These are phyloP conservation scores for Cladosporium sp. DNA, from an alignment of 2,329 filamentous ascomycete species.

Conservation along the genomic window DNA sequence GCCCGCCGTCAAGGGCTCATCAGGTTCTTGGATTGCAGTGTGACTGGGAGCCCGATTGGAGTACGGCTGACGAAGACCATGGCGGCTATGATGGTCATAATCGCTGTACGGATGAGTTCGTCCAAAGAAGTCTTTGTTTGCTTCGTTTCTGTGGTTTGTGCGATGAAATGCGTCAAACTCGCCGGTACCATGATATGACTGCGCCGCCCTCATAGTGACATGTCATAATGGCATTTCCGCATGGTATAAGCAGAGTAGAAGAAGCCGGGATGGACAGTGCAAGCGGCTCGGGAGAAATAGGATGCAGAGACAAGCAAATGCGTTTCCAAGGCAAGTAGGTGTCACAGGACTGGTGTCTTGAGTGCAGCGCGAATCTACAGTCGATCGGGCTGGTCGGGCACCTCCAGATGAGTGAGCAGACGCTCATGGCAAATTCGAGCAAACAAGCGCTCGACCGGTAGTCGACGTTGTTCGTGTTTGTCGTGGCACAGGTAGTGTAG, in stretches of 20 bases:
- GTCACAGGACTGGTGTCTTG: not conserved
- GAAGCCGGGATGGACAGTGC: not conserved
- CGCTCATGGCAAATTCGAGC: not conserved
- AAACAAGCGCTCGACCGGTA: slow-evolving; percentile 2
- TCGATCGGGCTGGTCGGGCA: not conserved
- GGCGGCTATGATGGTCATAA: slow-evolving; percentile 17
- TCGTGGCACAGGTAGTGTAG: not conserved
- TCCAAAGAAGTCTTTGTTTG: slow-evolving; percentile 21
- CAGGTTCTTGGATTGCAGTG: slow-evolving; percentile 27
- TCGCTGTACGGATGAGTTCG: slow-evolving; percentile 22
- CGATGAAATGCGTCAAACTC: slow-evolving; percentile 23
- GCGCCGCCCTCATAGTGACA: slow-evolving; percentile 26
- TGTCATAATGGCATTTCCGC: slow-evolving; percentile 11
- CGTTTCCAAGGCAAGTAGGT: not conserved
- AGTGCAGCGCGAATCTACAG: slow-evolving; percentile 1
- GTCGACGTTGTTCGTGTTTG: slow-evolving; percentile 2
- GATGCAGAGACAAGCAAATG: not conserved
- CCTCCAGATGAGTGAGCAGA: not conserved
- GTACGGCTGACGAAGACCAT: slow-evolving; percentile 22
- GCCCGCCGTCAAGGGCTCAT: slow-evolving; percentile 27
- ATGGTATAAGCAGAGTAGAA: slow-evolving; percentile 1
- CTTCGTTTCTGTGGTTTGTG: slow-evolving; percentile 4
- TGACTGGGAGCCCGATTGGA: slow-evolving; percentile 16
- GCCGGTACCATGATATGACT: slow-evolving; percentile 23
- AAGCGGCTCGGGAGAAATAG: not conserved